Conservation (phyloP, 148 eudicot genomes). For the Nyssa sinensis region DNA sequence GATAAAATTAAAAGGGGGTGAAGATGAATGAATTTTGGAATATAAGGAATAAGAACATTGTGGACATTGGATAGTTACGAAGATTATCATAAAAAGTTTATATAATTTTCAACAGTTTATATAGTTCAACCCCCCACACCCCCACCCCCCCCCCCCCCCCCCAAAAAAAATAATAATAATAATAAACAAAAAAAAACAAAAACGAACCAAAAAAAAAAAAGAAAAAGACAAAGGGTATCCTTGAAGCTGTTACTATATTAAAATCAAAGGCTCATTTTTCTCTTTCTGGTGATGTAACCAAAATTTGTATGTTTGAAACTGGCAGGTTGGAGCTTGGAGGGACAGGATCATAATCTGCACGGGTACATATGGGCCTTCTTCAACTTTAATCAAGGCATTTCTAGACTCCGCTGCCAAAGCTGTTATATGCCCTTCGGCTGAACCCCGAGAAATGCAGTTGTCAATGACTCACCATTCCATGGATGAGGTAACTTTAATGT, state of each 20-base stretch:
- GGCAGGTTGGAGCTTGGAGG: conserved; percentile 95
- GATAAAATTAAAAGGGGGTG: too few species aligned
- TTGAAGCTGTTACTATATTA: background rate
- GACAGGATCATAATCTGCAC: conserved; percentile 86
- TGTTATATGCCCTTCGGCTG: conserved; percentile 76
- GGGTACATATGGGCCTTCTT: conserved; percentile 61
- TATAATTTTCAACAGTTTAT: too few species aligned
- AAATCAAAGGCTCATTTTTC: background rate
- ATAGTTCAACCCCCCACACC: too few species aligned
- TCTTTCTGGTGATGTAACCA: background rate
- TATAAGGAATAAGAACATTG: too few species aligned
- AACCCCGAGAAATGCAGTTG: conserved; percentile 71
- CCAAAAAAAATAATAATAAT: too few species aligned
- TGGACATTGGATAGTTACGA: too few species aligned
- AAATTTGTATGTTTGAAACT: conserved; percentile 4
- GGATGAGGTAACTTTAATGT: conserved; percentile 61
- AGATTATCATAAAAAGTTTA: too few species aligned
- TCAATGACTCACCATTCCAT: conserved; percentile 67
- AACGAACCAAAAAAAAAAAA: too few species aligned
- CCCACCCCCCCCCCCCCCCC: too few species aligned
- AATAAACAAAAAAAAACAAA: too few species aligned
- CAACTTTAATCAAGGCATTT: conserved; percentile 70
- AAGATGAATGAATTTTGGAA: too few species aligned
- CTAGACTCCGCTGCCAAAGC: conserved; percentile 95
- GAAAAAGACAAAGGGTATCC: too few species aligned